Conservation (phyloP, 2,329 filamentous ascomycete genomes). For the Aspergillus sclerotialis region DNA sequence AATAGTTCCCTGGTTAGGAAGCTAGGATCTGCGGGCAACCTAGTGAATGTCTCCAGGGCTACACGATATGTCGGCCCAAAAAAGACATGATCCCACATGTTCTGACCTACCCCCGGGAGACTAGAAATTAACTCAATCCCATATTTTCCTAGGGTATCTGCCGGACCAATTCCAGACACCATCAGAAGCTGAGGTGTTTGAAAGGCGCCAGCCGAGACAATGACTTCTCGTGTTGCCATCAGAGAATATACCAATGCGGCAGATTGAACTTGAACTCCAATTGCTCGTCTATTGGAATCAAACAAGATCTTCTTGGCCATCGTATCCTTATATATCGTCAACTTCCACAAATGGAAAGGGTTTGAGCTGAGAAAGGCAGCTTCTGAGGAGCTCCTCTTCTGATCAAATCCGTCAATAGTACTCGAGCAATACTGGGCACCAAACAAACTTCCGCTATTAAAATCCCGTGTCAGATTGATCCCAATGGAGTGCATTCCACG, state of each 20-base stretch:
- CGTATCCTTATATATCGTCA: conserved; percentile 41
- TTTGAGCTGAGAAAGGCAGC: conserved; percentile 27
- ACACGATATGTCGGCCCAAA: conserved; percentile 24
- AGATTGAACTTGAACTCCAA: conserved; percentile 41
- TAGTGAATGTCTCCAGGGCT: conserved; percentile 16
- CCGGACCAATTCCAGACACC: conserved; percentile 45
- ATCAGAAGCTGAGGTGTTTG: conserved; percentile 50
- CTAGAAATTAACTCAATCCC: conserved; percentile 20
- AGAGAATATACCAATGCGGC: conserved; percentile 37
- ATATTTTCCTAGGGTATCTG: conserved; percentile 13
- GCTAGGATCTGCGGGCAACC: conserved; percentile 8
- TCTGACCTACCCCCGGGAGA: conserved; percentile 30
- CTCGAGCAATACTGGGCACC: conserved; percentile 38
- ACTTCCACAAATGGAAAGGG: conserved; percentile 10
- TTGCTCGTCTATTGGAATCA: conserved; percentile 38
- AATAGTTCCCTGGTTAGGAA: conserved; percentile 11
- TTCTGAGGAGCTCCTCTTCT: conserved; percentile 44
- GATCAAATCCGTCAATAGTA: conserved; percentile 42
- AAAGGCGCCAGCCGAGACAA: conserved; percentile 46
- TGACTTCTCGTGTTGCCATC: conserved; percentile 43
- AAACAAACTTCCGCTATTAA: conserved; percentile 38
- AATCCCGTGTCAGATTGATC: conserved; percentile 29
- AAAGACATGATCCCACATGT: conserved; percentile 29
- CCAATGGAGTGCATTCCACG: conserved; percentile 36
- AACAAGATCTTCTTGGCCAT: conserved; percentile 44